phyloP scores from a whole-genome alignment of 2,329 filamentous ascomycete genomes.

The Aschersonia sp. region DNA sequence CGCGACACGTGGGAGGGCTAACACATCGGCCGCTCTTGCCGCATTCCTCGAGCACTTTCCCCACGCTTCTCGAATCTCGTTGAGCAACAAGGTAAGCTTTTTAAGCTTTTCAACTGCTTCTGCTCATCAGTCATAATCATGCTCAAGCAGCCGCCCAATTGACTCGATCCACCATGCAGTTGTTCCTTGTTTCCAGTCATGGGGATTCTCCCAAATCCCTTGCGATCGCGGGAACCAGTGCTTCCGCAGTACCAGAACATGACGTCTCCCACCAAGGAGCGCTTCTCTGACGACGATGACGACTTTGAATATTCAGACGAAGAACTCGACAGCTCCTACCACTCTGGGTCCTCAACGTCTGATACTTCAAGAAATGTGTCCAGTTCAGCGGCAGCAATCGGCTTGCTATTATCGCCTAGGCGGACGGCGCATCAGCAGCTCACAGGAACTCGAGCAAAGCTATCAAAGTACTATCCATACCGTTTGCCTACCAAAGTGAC shows the following conservation, averaged over 20 bases:
- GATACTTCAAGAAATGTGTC: conserved; percentile 41
- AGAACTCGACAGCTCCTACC: conserved; percentile 24
- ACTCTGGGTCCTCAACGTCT: conserved; percentile 23
- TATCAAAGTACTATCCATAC: conserved; percentile 28
- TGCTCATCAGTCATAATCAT: too few species aligned
- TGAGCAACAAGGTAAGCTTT: too few species aligned
- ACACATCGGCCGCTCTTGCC: background rate
- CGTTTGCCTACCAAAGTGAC: conserved; percentile 59
- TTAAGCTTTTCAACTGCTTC: too few species aligned
- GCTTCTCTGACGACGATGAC: conserved; percentile 35
- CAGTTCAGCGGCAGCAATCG: conserved; percentile 24
- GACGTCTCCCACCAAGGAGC: conserved; percentile 29
- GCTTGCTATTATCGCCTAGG: conserved; percentile 29
- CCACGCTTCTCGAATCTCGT: background rate
- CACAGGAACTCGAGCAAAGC: conserved; percentile 8
- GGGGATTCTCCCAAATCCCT: conserved; percentile 32
- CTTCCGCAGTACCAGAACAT: conserved; percentile 38
- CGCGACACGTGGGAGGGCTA: background rate
- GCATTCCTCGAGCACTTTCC: background rate
- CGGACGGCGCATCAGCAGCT: background rate
- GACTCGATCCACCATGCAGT: background rate
- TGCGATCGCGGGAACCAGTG: conserved; percentile 31
- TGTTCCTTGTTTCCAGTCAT: conserved; percentile 18
- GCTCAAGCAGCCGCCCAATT: background rate
- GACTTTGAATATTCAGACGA: conserved; percentile 26